Base-by-base conservation (phyloP, 2,329 filamentous ascomycete genomes). In the Diaporthe helianthi region DNA sequence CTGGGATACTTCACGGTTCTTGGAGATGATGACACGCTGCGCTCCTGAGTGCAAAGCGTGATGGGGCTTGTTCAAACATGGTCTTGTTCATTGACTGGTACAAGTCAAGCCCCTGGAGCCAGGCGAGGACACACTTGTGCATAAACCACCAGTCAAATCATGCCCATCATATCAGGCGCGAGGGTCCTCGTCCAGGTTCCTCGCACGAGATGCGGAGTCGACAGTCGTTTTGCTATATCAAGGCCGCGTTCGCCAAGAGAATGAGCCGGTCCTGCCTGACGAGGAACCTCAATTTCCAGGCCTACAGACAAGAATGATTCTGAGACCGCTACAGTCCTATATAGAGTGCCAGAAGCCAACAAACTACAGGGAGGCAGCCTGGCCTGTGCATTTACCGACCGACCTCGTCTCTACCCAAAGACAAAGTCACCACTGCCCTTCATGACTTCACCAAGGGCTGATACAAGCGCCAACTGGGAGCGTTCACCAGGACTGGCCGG, bases 381-480 rank as follows among this genome's bases (percentile, higher is more conserved):
- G 44, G 19, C 13, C 41, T 2, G 12, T 31, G n/a, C 36, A 24
- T 13, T 38, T 55, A 13, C 33, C 9, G 7, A 15, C n/a, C n/a
- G 54, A 17, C 55, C 41, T 31, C 41, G 24, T 46, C 26, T 24
- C 29, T 49, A 15, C 29, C 29, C 29, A 36, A 15, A 7, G 26
- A 36, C 10, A 24, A 13, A 24, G 2, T 49, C 41, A 15, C 58
- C 58, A 33, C 29, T 49, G 24, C 44, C 44, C 19, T 63, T 13
- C 24, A 49, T 29, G 24, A 29, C 6, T 29, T 49, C 26, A 33
- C 19, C 44, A 19, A 63, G 44, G n/a, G 58, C 26, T 63, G 29
- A 49, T 47, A 61, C 55, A 61, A 47, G 55, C 55, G 41, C 44
- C 58, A 24, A 49, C 44, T 29, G 44, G 13, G 26, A 36, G 26